A percentile compares a stretch with the other conserved stretches of the same genome.
Conservation (phyloP, 1,139 yeast species). For the Kurtzmaniella quercitrusa region DNA sequence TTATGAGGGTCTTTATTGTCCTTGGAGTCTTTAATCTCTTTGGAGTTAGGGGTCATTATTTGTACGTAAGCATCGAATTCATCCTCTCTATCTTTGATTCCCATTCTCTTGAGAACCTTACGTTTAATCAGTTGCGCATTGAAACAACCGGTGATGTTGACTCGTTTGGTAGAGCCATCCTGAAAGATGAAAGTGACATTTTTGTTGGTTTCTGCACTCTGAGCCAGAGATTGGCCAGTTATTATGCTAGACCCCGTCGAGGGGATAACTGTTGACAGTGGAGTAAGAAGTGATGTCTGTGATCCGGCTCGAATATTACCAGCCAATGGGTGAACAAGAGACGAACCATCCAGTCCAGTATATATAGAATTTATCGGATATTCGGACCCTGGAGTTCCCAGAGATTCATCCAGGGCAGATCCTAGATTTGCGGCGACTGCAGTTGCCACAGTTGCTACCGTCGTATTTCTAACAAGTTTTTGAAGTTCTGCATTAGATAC, state of each 20-base stretch:
- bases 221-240: background rate
- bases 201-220: constrained; percentile 35
- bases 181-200: constrained; percentile 64
- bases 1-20: constrained; percentile 9
- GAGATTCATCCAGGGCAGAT: background rate
- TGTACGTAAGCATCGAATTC: constrained; percentile 44
- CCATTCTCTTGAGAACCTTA: constrained; percentile 61
- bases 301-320: background rate
- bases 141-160: constrained; percentile 76
- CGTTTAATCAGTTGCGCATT: constrained; percentile 77
- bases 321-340: background rate
- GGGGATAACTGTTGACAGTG: background rate
- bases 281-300: background rate
- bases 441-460: background rate
- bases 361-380: background rate
- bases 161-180: constrained; percentile 70
- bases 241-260: background rate
- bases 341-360: background rate
- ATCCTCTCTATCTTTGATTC: constrained; percentile 38
- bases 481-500: constrained; percentile 7
- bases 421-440: constrained; percentile 1
- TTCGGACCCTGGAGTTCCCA: background rate
- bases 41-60: background rate
- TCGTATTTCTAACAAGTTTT: constrained; percentile 2
- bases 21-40: background rate